These are phyloP conservation scores for Skeletonema menzelii DNA, from an alignment of 108 stramenopile species.

Conservation along the genomic window DNA sequence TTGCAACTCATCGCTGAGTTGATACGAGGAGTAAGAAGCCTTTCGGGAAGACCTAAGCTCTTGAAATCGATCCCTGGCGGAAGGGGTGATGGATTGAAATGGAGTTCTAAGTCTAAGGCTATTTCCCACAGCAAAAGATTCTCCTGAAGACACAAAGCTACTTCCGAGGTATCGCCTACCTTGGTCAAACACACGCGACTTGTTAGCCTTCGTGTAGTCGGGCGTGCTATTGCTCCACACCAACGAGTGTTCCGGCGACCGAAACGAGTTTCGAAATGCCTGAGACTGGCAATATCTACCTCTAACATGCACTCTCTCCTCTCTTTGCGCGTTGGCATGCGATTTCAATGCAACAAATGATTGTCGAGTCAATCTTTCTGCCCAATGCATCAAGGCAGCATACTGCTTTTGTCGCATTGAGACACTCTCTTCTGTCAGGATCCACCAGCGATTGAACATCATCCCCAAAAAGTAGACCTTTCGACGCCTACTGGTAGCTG, in stretches of 20 bases:
- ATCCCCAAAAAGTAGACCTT: constrained; percentile 32
- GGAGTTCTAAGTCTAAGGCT: neutral
- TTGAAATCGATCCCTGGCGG: neutral
- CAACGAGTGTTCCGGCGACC: neutral
- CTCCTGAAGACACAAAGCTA: neutral
- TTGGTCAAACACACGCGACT: neutral
- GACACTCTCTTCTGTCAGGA: constrained; percentile 19
- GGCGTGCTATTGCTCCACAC: neutral
- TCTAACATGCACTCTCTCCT: constrained; percentile 9
- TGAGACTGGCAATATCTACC: neutral
- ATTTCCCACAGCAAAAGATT: neutral
- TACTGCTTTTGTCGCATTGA: constrained; percentile 6
- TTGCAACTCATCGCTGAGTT: too few relatives aligned
- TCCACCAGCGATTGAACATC: constrained; percentile 37
- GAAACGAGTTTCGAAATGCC: neutral
- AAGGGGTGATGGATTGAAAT: neutral
- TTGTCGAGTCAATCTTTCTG: neutral
- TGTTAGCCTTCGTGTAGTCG: neutral
- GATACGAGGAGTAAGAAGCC: too few relatives aligned
- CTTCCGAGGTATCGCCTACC: neutral
- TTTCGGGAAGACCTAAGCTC: neutral
- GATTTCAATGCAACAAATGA: constrained; percentile 15
- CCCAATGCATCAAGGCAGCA: constrained; percentile 36
- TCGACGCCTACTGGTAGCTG: neutral
- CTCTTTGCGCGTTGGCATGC: neutral